Percentiles rank a stretch among this genome's conserved stretches.
phyloP scores from a whole-genome alignment of 2,329 filamentous ascomycete genomes.

The Kalmusia sp. region DNA sequence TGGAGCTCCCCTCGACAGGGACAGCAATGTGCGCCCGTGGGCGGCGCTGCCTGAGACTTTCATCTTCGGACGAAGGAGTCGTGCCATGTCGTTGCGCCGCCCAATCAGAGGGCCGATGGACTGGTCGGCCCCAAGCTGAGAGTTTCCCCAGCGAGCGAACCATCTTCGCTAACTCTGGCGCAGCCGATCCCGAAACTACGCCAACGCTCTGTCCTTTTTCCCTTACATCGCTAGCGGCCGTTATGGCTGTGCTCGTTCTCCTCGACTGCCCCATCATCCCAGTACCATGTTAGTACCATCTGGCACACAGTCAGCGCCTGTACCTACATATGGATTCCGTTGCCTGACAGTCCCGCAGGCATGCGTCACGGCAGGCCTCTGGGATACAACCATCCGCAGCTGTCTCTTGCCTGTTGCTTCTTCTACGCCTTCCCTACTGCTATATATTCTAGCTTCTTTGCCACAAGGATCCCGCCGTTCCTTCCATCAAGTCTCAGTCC shows the following conservation, averaged over 20 bases:
- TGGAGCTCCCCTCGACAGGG: constrained; percentile 11
- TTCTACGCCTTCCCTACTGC: constrained; percentile 18
- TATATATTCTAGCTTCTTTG: constrained; percentile 44
- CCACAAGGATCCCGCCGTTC: constrained; percentile 20
- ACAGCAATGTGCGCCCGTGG: constrained; percentile 19
- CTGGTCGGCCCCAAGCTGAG: constrained; percentile 37
- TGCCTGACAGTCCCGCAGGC: constrained; percentile 45
- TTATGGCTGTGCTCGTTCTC: constrained; percentile 46
- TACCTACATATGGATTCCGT: constrained; percentile 41
- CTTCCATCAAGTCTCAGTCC: constrained; percentile 21
- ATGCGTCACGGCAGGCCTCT: constrained; percentile 34
- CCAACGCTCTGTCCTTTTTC: constrained; percentile 32
- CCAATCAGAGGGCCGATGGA: constrained; percentile 31
- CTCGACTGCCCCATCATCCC: constrained; percentile 35
- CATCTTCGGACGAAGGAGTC: constrained; percentile 21
- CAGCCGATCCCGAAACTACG: constrained; percentile 28
- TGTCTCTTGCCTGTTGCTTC: constrained; percentile 21
- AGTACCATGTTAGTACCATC: constrained; percentile 33
- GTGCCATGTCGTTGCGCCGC: constrained; percentile 24
- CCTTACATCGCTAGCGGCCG: constrained; percentile 33
- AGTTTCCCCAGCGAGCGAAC: constrained; percentile 38
- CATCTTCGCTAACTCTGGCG: constrained; percentile 35
- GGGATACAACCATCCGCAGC: constrained; percentile 32
- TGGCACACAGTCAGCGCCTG: constrained; percentile 42
- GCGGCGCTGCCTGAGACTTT: constrained; percentile 14